Conservation (phyloP, 352 stramenopile genomes). For the Phytophthora cactorum region DNA sequence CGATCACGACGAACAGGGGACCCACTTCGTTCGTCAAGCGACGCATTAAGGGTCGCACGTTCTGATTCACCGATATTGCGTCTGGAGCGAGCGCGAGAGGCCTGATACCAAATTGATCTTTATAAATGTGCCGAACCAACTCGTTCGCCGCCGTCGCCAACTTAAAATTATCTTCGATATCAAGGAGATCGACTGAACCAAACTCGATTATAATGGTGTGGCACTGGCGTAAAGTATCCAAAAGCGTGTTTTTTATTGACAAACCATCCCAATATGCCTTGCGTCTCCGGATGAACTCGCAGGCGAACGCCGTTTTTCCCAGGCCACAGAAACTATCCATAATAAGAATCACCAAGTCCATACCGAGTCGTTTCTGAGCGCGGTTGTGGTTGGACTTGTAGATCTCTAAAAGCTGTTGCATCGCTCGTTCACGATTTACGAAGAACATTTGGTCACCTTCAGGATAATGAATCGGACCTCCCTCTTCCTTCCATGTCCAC, state of each 20-base stretch:
- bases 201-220: not conserved
- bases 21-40: not conserved
- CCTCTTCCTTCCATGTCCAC: not conserved
- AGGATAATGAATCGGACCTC: not conserved
- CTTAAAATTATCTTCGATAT: not conserved
- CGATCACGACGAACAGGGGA: not conserved
- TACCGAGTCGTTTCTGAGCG: not conserved
- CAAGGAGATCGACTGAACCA: not conserved
- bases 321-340: too few relatives aligned
- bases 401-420: not conserved
- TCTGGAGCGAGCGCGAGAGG: not conserved
- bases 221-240: not conserved
- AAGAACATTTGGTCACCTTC: not conserved
- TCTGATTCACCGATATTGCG: not conserved
- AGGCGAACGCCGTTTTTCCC: not conserved
- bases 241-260: not conserved
- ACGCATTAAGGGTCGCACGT: not conserved
- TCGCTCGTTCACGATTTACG: not conserved
- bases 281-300: not conserved
- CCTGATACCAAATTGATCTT: not conserved
- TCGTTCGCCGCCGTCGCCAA: not conserved
- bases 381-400: not conserved
- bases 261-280: not conserved
- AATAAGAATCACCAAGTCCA: not conserved
- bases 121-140: not conserved